Base-by-base conservation (phyloP, 23 red algal genomes). In the Chondrus crispus region DNA sequence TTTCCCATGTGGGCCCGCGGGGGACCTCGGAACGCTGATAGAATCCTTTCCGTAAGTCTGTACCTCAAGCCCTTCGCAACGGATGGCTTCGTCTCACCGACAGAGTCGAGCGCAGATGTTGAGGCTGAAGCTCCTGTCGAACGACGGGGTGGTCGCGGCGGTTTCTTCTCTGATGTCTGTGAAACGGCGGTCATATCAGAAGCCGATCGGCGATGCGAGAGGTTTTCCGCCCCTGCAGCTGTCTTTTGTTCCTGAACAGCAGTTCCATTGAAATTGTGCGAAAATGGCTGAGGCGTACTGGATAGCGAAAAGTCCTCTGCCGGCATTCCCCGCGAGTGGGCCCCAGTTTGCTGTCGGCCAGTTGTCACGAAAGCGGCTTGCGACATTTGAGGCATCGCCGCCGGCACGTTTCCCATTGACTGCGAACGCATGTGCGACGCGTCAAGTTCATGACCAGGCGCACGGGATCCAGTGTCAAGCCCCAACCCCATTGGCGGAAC, bases 1-100 rank as follows among this genome's bases (percentile, higher is more conserved):
- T 95, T 68, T 36, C 94, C 94, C 81, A 95, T 86, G 70, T 95
- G 88, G 2, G 94, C 94, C 45, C 66, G 63, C 51, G 52, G 71
- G 11, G 87, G 72, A 33, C 87, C 87, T 46, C 83, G 7, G 57
- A 90, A 90, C 5, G 87, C 60, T 46, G 87, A 69, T 26, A 72
- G 78, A 44, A 90, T 62, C 46, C 73, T 90, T 49, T 90, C 87
- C 37, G 40, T 54, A 5, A 90, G 41, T 4, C 87, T 69, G 5
- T 57, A 64, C 35, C 87, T 62, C 87, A 69, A 90, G 12, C 87
- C 87, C 29, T 90, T 90, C 58, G 57, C 62, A 11, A 28, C 9
- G 35, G 24, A 19, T 38, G 84, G 66, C 9, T 22, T 32, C 7
- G 35, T 19, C 35, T 32, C 26, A 4, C 41, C 50, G 62, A 73